These are phyloP conservation scores for Xylariaceae sp. DNA, from an alignment of 2,329 filamentous ascomycete genomes.

Conservation along the genomic window DNA sequence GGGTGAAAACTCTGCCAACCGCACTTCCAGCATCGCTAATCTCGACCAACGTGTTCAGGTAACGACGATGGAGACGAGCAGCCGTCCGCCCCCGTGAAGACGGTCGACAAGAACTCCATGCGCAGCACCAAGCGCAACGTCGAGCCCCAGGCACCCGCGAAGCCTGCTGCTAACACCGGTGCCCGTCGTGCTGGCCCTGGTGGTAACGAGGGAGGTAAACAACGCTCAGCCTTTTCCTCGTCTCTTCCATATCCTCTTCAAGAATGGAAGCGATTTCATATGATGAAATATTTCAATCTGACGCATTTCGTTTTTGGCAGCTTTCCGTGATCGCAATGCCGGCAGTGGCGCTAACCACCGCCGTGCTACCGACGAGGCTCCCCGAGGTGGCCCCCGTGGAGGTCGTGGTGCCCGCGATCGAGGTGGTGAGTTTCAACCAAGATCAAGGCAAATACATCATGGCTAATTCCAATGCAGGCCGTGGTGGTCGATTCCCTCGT, in stretches of 20 bases:
- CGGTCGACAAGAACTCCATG: slow-evolving; percentile 76
- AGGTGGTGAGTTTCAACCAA: slow-evolving; percentile 41
- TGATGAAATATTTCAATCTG: too few species aligned
- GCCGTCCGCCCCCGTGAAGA: slow-evolving; percentile 77
- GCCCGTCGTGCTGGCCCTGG: slow-evolving; percentile 55
- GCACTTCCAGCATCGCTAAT: slow-evolving; percentile 17
- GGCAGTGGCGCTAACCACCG: slow-evolving; percentile 78
- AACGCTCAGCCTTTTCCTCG: background rate
- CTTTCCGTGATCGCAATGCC: slow-evolving; percentile 84
- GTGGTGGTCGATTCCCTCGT: slow-evolving; percentile 49
- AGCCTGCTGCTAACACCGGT: slow-evolving; percentile 35
- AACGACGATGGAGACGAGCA: slow-evolving; percentile 67
- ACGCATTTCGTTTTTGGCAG: slow-evolving; percentile 47
- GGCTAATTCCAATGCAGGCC: slow-evolving; percentile 35
- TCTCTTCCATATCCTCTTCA: too few species aligned
- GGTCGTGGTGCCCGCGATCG: slow-evolving; percentile 60
- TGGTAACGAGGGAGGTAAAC: slow-evolving; percentile 86
- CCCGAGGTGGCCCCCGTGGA: slow-evolving; percentile 53
- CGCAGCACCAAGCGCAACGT: slow-evolving; percentile 82
- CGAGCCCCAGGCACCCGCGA: slow-evolving; percentile 64
- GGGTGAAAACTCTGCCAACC: slow-evolving; percentile 18
- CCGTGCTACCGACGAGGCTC: slow-evolving; percentile 68
- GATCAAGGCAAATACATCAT: too few species aligned
- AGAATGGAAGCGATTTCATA: too few species aligned
- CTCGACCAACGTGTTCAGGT: slow-evolving; percentile 38